Evolutionary conservation across 306 rosid species (phyloP), one percentile per base, ranked within the genome.

Genomic region (Rosa rugosa): DNA sequence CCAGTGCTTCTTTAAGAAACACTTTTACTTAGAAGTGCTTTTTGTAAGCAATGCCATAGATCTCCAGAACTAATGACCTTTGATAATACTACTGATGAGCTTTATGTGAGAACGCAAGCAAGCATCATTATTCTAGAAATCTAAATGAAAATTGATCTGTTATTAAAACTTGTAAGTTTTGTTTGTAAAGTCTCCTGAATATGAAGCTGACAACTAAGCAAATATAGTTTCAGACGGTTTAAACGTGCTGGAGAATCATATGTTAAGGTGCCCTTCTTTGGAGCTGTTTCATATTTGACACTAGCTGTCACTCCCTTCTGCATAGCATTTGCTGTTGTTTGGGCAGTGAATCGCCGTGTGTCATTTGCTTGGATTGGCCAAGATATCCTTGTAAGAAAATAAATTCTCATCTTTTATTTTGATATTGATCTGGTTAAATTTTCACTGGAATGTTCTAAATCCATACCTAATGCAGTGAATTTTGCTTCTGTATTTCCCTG

Each of bases 191-290:
- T 75, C 70, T 70, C n/a, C 65, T 57, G 71, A 36, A 51, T 81
- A 81, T 83, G 80, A 65, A 83, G 84, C 86, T 93, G 82, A 91
- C 83, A 51, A 59, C 36, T 54, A 69, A 79, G 73, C 73, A 77
- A 82, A 71, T 86, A 73, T 82, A 95, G 99, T 95, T 95, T 93
- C 97, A 95, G 99, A 89, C 86, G 97, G 91, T 95, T 93, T 85
- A 90, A 86, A 78, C 87, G 50, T 82, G 83, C 90, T 76, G 96
- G 91, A 60, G 97, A 91, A 72, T 86, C 92, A 51, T 92, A 76
- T 78, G 90, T 90, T 63, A 90, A 93, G 83, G 84, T 95, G 73
- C 98, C 99, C 49, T 73, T 95, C 83, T 79, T 91, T 84, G 99
- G 99, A 87, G 97, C 94, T 60, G 86, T 95, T 64, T 90, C 99